These are phyloP conservation scores for Saraca asoca DNA, from an alignment of 331 rosid species.

Conservation along the genomic window DNA sequence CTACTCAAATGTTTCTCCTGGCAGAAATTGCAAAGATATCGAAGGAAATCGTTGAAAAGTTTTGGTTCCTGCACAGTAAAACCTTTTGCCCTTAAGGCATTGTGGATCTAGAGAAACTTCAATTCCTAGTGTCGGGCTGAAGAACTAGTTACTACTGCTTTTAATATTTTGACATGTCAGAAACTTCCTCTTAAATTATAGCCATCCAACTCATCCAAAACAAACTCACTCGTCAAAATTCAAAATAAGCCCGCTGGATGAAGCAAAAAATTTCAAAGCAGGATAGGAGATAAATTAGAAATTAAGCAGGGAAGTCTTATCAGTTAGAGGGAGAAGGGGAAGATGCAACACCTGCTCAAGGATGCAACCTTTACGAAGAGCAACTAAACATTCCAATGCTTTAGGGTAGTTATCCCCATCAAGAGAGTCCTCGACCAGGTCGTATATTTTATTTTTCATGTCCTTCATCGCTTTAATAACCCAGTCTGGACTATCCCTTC, in stretches of 20 bases:
- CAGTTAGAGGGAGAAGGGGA: slow-evolving; percentile 1
- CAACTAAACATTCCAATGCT: slow-evolving; percentile 59
- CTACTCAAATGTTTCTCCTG: slow-evolving; percentile 49
- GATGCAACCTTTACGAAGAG: slow-evolving; percentile 87
- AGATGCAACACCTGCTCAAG: slow-evolving; percentile 65
- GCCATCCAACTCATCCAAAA: no score
- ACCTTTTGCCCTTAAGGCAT: slow-evolving; percentile 11
- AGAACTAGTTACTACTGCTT: no score
- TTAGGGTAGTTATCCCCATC: slow-evolving; percentile 67
- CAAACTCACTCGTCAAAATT: no score
- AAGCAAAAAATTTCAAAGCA: slow-evolving; percentile 15
- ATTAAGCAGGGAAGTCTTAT: background rate
- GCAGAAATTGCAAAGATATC: slow-evolving; percentile 62
- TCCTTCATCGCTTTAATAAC: slow-evolving; percentile 64
- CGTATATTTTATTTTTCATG: slow-evolving; percentile 65
- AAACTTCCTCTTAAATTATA: no score
- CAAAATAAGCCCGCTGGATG: slow-evolving; percentile 10
- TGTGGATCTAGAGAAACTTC: background rate
- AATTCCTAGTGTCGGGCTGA: no score
- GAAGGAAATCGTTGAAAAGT: slow-evolving; percentile 74
- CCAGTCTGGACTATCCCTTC: slow-evolving; percentile 76
- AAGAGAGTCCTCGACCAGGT: slow-evolving; percentile 64
- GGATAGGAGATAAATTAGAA: background rate
- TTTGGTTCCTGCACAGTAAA: slow-evolving; percentile 75
- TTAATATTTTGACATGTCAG: no score